Conservation (phyloP, 208 protist genomes). For the Acanthamoeba rhysodes region DNA sequence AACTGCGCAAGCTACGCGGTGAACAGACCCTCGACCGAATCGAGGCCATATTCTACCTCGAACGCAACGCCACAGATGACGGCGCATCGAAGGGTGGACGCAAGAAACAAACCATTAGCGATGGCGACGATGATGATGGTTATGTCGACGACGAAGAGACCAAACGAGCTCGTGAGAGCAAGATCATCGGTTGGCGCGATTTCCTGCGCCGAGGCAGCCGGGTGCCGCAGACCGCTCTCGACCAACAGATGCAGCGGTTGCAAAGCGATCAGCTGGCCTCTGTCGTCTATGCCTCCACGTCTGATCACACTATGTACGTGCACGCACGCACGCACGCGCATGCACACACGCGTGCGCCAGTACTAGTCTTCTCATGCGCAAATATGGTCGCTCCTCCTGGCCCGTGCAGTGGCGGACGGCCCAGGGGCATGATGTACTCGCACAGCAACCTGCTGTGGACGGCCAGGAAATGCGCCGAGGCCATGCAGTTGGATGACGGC, state of each 20-base stretch:
- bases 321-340: not conserved
- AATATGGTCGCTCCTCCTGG: no score
- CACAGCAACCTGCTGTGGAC: constrained; percentile 14
- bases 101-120: not conserved
- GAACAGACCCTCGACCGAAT: not conserved
- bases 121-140: not conserved
- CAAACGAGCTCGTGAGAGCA: not conserved
- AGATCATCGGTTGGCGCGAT: constrained; percentile 6
- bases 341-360: not conserved
- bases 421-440: constrained; percentile 21
- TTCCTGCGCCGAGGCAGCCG: not conserved
- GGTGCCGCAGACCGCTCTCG: not conserved
- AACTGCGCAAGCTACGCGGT: not conserved
- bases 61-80: not conserved
- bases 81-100: not conserved
- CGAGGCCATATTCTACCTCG: not conserved
- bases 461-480: not conserved
- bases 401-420: not conserved
- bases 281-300: not conserved
- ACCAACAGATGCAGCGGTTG: not conserved
- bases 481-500: not conserved
- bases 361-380: no score
- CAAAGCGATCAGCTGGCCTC: constrained; percentile 12
- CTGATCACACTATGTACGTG: not conserved
- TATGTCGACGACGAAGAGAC: not conserved